Base-by-base conservation (phyloP, 1,284 basidiomycete genomes). In the Cutaneotrichosporon dermatis region DNA sequence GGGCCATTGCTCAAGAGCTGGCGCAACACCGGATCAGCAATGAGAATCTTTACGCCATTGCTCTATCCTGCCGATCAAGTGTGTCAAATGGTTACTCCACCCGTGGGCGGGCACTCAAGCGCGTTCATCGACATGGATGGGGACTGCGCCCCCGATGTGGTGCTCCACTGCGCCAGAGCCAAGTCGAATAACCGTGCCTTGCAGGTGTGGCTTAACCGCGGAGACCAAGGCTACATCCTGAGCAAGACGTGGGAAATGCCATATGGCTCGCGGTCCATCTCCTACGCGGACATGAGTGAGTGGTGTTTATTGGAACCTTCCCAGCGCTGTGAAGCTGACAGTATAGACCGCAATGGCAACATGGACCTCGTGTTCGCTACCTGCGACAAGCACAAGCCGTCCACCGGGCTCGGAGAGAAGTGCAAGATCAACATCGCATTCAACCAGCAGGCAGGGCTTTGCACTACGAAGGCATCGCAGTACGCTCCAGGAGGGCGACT, bases 121-220 rank as follows among this genome's bases (percentile, higher is more conserved):
- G 92, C 93, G 0, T 89, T 92, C n/a, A 83, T 98, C 13, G 95
- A 99, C 73, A 79, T 99, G 51, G 87, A 99, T 66, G 95, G 95
- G 11, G 95, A 99, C 76, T 99, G 96, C 75, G 39, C 37, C 3
- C 57, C 69, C 87, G 95, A 99, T 69, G 79, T 99, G 4, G 95
- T 99, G 72, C 82, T 99, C 8, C 86, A 92, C 13, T 99, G 96
- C 75, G 83, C 88, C 61, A 41, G 46, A 41, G 51, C 61, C 6
- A 44, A 49, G 8, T 57, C 59, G 3, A 61, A 59, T 40, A n/a
- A 52, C 16, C 44, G 54, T 4, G 34, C 15, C 4, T 11, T 64
- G 11, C 57, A 64, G 52, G 41, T 61, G 4, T 64, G 39, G 44
- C 46, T 54, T 34, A 43, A 49, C 12, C 82, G 86, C 65, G 91